Base-by-base conservation (phyloP, 1,284 basidiomycete genomes). In the Ustilago trichophora region DNA sequence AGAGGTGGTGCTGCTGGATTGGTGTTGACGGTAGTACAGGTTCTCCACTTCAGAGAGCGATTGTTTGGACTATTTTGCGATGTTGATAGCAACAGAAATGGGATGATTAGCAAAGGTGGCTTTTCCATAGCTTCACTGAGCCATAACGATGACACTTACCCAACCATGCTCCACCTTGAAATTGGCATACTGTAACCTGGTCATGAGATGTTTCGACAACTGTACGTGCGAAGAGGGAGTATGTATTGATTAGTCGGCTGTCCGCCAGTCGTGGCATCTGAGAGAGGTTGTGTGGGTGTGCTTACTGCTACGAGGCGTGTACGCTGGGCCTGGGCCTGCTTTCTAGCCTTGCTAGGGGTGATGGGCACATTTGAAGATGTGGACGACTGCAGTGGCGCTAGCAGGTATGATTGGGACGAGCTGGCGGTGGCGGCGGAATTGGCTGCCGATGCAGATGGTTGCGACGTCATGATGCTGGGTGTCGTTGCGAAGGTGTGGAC, bases 121-220 rank as follows among this genome's bases (percentile, higher is more conserved):
- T n/a, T n/a, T n/a, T n/a, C n/a, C n/a, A n/a, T n/a, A n/a, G n/a
- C n/a, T n/a, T n/a, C n/a, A n/a, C n/a, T n/a, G n/a, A n/a, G 16
- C 15, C 32, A 4, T 19, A 9, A 13, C 32, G 24, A 25, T 35
- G 22, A 33, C 18, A 57, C 72, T 59, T 57, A 73, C 71, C 77
- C 77, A 79, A 19, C 77, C 77, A 50, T 79, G 73, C 45, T 79
- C 74, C 13, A 79, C 74, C 58, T 79, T 79, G 65, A 79, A 77
- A 37, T 69, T 65, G 18, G 75, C 77, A 29, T 77, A 79, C 44
- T 75, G 77, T 26, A 79, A 55, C 19, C 77, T 43, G 8, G 72
- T 76, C 33, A 69, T 70, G 27, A 79, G 46, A 41, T 71, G 66
- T 22, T 70, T 56, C 8, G 74, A 73, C 22, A 78, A 53, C 75